Evolutionary conservation across 257 asterid genomes (phyloP).

Genomic region (Solanum sparsipilum): DNA sequence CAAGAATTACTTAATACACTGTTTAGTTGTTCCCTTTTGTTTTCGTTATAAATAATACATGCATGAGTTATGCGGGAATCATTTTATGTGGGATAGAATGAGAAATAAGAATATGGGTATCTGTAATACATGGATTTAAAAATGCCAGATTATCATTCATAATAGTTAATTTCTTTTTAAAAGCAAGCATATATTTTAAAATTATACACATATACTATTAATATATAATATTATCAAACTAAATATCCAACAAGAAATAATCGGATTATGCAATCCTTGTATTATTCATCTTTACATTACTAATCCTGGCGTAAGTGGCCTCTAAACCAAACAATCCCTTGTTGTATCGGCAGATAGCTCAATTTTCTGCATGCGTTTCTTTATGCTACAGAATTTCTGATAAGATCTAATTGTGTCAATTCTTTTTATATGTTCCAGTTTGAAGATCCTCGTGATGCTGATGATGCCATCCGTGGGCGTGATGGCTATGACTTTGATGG

Average conservation of each 20-base stretch:
- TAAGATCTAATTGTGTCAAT: neutral
- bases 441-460: conserved; percentile 67
- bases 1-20: neutral
- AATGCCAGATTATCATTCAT: neutral
- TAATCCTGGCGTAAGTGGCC: neutral
- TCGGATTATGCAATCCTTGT: neutral
- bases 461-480: conserved; percentile 75
- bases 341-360: neutral
- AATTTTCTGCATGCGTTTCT: neutral
- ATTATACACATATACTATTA: neutral
- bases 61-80: neutral
- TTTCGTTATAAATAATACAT: neutral
- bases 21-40: neutral
- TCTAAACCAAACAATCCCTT: neutral
- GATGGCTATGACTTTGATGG: conserved; percentile 78
- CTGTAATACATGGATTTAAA: neutral
- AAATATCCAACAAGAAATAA: neutral
- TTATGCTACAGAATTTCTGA: neutral
- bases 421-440: conserved; percentile 29
- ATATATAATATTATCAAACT: neutral
- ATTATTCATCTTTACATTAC: neutral
- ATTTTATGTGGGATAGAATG: neutral
- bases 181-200: neutral
- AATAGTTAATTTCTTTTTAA: neutral
- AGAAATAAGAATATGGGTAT: neutral